Evolutionary conservation across 2,329 filamentous ascomycete species (phyloP).

Genomic region (Ilyonectria destructans): DNA sequence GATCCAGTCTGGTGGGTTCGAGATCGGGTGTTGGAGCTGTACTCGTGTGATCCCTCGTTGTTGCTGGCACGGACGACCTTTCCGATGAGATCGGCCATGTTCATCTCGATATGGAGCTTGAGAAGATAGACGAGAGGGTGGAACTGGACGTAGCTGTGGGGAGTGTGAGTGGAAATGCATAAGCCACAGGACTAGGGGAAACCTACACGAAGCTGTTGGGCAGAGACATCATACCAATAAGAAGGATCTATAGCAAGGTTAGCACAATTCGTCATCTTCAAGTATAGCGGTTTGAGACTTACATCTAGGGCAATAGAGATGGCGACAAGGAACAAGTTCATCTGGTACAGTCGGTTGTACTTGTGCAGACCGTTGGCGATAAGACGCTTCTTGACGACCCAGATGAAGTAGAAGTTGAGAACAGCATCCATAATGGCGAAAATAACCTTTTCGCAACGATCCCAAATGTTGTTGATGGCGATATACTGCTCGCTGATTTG

Average conservation of each 20-base stretch:
- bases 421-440: constrained; percentile 63
- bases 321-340: constrained; percentile 51
- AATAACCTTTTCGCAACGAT: constrained; percentile 66
- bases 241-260: constrained; percentile 36
- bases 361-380: constrained; percentile 66
- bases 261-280: background rate
- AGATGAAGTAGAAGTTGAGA: constrained; percentile 66
- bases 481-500: constrained; percentile 58
- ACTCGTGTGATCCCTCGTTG: constrained; percentile 31
- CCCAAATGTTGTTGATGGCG: constrained; percentile 64
- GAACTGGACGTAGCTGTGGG: constrained; percentile 47
- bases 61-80: constrained; percentile 49
- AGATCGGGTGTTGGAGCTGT: constrained; percentile 36
- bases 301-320: constrained; percentile 51
- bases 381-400: constrained; percentile 60
- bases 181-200: background rate
- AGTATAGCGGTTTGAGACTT: background rate
- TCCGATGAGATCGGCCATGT: constrained; percentile 50
- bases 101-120: constrained; percentile 51
- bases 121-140: constrained; percentile 49
- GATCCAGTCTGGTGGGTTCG: constrained; percentile 23
- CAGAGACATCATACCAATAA: constrained; percentile 50
- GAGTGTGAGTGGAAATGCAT: background rate
- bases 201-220: constrained; percentile 50
- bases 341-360: constrained; percentile 63